A percentile compares a stretch with the other conserved stretches of the same genome.
phyloP scores from a whole-genome alignment of 2,329 filamentous ascomycete genomes.

The Celoporthe dispersa region DNA sequence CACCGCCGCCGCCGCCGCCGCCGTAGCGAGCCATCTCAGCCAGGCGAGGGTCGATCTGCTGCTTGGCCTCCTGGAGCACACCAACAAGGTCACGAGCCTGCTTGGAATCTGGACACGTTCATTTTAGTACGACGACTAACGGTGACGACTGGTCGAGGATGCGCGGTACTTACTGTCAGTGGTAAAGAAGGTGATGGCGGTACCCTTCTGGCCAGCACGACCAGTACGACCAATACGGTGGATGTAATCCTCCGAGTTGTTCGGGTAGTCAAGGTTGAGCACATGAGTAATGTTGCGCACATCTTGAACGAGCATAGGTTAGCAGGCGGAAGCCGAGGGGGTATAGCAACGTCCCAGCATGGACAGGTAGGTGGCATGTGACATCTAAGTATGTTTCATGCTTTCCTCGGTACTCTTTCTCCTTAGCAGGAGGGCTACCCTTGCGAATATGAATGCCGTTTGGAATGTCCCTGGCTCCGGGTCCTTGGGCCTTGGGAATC shows the following conservation, averaged over 20 bases:
- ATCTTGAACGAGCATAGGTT: constrained; percentile 84
- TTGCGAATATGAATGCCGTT: constrained; percentile 58
- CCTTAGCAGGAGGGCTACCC: constrained; percentile 63
- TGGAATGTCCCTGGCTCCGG: constrained; percentile 57
- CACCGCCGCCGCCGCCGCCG: constrained; percentile 81
- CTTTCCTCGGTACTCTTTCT: constrained; percentile 55
- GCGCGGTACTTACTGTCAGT: constrained; percentile 83
- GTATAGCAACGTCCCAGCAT: constrained; percentile 68
- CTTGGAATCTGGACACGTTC: constrained; percentile 70
- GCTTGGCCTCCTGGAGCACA: constrained; percentile 94
- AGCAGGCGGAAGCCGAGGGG: constrained; percentile 64
- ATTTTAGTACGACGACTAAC: constrained; percentile 40
- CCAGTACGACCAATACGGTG: constrained; percentile 96
- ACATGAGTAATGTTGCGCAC: constrained; percentile 99
- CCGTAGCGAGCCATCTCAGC: constrained; percentile 94
- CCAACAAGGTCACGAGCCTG: constrained; percentile 95
- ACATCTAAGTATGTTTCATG: constrained; percentile 56
- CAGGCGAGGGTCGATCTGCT: constrained; percentile 95
- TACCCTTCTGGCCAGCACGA: constrained; percentile 91
- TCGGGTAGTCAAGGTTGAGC: constrained; percentile 99
- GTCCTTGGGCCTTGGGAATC: constrained; percentile 62
- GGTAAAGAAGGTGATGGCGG: constrained; percentile 97
- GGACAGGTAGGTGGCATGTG: constrained; percentile 48
- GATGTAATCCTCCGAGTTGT: constrained; percentile 98
- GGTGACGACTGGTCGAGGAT: not conserved